Evolutionary conservation across 2,329 filamentous ascomycete species (phyloP).

Genomic region (Amesomyces nigricolor): DNA sequence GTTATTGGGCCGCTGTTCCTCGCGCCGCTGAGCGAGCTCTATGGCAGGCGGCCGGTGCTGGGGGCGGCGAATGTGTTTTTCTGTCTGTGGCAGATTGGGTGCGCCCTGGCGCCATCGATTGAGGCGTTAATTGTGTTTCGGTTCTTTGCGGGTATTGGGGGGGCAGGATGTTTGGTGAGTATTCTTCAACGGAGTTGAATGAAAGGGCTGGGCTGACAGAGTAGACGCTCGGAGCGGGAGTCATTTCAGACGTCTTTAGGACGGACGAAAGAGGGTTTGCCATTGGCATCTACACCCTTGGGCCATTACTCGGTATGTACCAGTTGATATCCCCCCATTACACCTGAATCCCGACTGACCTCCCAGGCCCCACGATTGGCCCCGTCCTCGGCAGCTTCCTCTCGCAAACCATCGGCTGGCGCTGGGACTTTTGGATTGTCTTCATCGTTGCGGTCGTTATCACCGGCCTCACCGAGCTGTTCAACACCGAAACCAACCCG

Average conservation of each 20-base stretch:
- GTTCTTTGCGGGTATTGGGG: conserved; percentile 54
- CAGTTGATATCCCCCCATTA: neutral
- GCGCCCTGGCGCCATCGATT: conserved; percentile 53
- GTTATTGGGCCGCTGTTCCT: conserved; percentile 52
- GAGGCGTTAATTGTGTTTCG: conserved; percentile 52
- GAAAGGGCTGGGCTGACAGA: neutral
- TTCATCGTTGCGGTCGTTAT: conserved; percentile 40
- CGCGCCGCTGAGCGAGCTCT: conserved; percentile 58
- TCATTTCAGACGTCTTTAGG: conserved; percentile 51
- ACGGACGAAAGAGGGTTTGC: conserved; percentile 42
- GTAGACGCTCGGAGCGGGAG: conserved; percentile 46
- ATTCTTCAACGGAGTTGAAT: no score
- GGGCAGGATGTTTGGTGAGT: conserved; percentile 43
- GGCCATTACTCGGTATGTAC: conserved; percentile 36
- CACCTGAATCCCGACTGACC: neutral
- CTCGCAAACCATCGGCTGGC: conserved; percentile 45
- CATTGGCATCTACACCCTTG: conserved; percentile 46
- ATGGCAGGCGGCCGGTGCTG: conserved; percentile 54
- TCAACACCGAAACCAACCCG: conserved; percentile 44
- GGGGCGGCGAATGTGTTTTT: conserved; percentile 55
- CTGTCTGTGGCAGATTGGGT: conserved; percentile 58
- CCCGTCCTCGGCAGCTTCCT: conserved; percentile 47
- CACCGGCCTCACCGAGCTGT: conserved; percentile 34
- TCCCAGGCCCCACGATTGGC: conserved; percentile 38
- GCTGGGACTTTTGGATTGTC: conserved; percentile 49